Conservation (phyloP, 2,329 filamentous ascomycete species). For the Botryotinia narcissicola region DNA sequence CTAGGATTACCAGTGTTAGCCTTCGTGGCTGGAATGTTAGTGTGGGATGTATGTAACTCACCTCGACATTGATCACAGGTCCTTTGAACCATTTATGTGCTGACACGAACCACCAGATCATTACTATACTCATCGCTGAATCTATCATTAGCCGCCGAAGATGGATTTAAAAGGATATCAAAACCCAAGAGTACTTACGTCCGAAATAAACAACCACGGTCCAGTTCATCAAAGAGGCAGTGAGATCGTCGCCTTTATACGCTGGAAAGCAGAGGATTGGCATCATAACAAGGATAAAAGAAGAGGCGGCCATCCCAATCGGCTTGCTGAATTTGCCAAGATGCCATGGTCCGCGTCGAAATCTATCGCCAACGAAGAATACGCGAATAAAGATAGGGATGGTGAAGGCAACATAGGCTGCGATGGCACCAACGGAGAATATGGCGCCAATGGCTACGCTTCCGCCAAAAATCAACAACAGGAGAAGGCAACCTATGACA, state of each 20-base stretch:
- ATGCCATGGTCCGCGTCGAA: conserved; percentile 64
- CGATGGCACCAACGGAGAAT: conserved; percentile 66
- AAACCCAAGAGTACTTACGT: conserved; percentile 35
- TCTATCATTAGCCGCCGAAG: conserved; percentile 21
- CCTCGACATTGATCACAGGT: conserved; percentile 60
- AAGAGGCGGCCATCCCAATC: conserved; percentile 53
- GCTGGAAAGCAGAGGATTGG: conserved; percentile 63
- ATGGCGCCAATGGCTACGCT: conserved; percentile 59
- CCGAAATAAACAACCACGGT: conserved; percentile 59
- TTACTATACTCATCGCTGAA: conserved; percentile 49
- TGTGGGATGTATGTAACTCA: conserved; percentile 22
- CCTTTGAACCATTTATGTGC: conserved; percentile 66
- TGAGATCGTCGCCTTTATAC: conserved; percentile 51
- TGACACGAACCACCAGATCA: conserved; percentile 59
- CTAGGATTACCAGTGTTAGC: conserved; percentile 26
- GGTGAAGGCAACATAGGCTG: conserved; percentile 59
- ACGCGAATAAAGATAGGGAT: conserved; percentile 55
- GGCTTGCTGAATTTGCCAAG: conserved; percentile 56
- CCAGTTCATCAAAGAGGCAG: conserved; percentile 59
- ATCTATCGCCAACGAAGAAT: conserved; percentile 60
- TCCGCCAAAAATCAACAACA: conserved; percentile 64
- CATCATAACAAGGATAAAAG: conserved; percentile 63
- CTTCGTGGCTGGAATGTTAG: conserved; percentile 11
- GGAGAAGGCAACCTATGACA: conserved; percentile 53
- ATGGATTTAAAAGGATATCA: not conserved